Percentiles rank a stretch among this genome's conserved stretches.
These are phyloP conservation scores for Paulownia fortunei DNA, from an alignment of 257 asterid genomes.

Conservation along the genomic window DNA sequence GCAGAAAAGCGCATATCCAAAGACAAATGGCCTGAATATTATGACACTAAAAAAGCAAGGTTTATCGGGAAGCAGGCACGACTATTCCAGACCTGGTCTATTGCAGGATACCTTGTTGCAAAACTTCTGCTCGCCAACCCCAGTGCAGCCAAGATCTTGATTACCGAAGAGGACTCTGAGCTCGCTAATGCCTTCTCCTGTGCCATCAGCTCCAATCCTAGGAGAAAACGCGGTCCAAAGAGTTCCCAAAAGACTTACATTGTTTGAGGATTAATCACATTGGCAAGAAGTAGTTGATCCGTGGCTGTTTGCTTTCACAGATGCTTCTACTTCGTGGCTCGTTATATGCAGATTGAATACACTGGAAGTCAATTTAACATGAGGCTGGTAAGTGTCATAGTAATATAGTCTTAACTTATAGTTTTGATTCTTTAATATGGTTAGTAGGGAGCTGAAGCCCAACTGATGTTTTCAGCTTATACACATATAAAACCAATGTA, in stretches of 20 bases:
- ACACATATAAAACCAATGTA: neutral
- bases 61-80: conserved; percentile 73
- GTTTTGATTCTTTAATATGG: neutral
- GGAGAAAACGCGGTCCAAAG: conserved; percentile 73
- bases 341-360: too few relatives aligned
- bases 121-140: conserved; percentile 66
- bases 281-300: neutral
- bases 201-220: conserved; percentile 59
- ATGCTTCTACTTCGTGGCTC: neutral
- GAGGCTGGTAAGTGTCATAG: neutral
- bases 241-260: conserved; percentile 53
- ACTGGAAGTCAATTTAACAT: neutral
- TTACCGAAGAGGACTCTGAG: conserved; percentile 69
- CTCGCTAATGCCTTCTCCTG: conserved; percentile 69
- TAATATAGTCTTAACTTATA: neutral
- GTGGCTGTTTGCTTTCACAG: neutral
- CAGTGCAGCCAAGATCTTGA: conserved; percentile 55
- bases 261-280: conserved; percentile 39
- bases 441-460: conserved; percentile 4
- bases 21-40: conserved; percentile 84
- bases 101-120: conserved; percentile 75
- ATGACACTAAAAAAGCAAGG: conserved; percentile 69
- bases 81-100: conserved; percentile 72
- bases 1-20: conserved; percentile 63
- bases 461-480: neutral